These are phyloP conservation scores for Claviceps maximensis DNA, from an alignment of 2,329 filamentous ascomycete genomes.

Conservation along the genomic window DNA sequence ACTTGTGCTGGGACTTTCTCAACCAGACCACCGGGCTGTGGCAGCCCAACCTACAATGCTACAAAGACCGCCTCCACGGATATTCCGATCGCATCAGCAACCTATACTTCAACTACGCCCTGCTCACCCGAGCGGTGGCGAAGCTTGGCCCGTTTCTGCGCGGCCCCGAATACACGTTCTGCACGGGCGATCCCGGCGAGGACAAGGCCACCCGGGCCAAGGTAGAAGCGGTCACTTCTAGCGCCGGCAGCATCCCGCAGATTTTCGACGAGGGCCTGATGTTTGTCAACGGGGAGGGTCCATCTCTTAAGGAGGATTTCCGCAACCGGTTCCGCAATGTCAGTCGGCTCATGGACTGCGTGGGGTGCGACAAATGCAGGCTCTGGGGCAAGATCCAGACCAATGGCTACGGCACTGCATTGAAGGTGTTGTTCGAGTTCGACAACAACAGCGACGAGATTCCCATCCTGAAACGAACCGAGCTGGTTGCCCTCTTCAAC, in stretches of 20 bases:
- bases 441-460: constrained; percentile 53
- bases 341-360: constrained; percentile 93
- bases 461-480: constrained; percentile 70
- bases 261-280: constrained; percentile 94
- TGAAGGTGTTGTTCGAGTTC: constrained; percentile 94
- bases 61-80: constrained; percentile 69
- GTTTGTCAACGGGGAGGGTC: constrained; percentile 69
- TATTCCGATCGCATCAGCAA: constrained; percentile 90
- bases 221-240: constrained; percentile 61
- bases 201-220: constrained; percentile 70
- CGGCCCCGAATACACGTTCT: constrained; percentile 66
- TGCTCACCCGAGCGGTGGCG: constrained; percentile 81
- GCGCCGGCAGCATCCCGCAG: constrained; percentile 54
- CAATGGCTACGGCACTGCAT: constrained; percentile 81
- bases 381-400: constrained; percentile 97
- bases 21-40: constrained; percentile 92
- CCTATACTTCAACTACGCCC: constrained; percentile 96
- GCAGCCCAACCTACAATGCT: constrained; percentile 83
- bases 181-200: constrained; percentile 69
- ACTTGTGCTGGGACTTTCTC: constrained; percentile 90
- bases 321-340: constrained; percentile 95
- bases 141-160: constrained; percentile 77
- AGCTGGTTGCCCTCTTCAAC: constrained; percentile 89
- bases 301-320: constrained; percentile 90
- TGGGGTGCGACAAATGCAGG: constrained; percentile 95